Evolutionary conservation across 805 yeast genomes (phyloP), one percentile per base, ranked within the genome.

Genomic region (Trichomonascus vanleenenianus): DNA sequence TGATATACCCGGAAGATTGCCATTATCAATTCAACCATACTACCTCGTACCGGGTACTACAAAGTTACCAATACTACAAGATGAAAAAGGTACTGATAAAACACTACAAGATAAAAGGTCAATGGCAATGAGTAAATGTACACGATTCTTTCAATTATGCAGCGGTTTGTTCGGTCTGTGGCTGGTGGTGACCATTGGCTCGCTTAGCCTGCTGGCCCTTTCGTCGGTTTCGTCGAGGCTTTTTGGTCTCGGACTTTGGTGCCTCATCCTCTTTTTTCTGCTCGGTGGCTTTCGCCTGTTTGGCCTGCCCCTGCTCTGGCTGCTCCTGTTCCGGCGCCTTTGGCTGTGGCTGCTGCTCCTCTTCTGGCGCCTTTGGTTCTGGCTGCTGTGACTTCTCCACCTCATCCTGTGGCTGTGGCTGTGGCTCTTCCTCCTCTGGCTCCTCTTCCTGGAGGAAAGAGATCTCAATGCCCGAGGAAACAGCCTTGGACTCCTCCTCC

Each of bases 401-500:
- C n/a, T n/a, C n/a, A n/a, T n/a, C n/a, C n/a, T n/a, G n/a, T 5
- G 35, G 45, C 30, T 35, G 19, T 2, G 39, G 39, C n/a, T 35
- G 15, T 33, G 31, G 38, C 22, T 34, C 22, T 19, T 39, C 45
- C 19, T 45, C 53, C 2, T 47, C 53, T 4, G n/a, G 30, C 15
- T 33, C 52, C 41, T 52, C 56, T 20, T 50, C 51, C 30, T 51
- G 54, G 39, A 52, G 34, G 34, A 52, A 52, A 3, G 56, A 52
- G 19, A 52, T 50, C 30, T 47, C 38, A 12, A 36, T 45, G 9
- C 22, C 33, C 9, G 46, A 30, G 12, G 43, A 19, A 12, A 32
- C 25, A 15, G 16, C 30, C 19, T 20, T 37, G 10, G 34, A 39
- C 18, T 18, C 42, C 22, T 30, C 30, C 20, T 44, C 12, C 19